phyloP scores from a whole-genome alignment of 495 filamentous ascomycete species.

The Lichina pygmaea region DNA sequence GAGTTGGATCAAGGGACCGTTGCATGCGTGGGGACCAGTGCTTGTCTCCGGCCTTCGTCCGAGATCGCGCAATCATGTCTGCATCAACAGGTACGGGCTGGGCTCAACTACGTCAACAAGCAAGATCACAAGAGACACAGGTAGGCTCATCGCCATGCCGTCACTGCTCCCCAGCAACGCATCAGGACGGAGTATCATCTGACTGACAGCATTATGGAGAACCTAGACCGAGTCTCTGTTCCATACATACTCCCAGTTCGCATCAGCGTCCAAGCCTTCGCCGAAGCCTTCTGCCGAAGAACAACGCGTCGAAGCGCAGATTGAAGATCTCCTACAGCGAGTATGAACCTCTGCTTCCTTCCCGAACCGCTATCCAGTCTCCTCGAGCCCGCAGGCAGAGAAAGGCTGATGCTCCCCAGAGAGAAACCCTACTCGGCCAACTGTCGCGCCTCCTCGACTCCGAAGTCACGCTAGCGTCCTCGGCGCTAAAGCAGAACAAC shows the following conservation, averaged over 20 bases:
- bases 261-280: conserved; percentile 53
- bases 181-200: background rate
- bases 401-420: conserved; percentile 18
- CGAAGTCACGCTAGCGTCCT: conserved; percentile 66
- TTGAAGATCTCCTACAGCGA: conserved; percentile 64
- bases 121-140: conserved; percentile 73
- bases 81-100: conserved; percentile 59
- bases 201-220: background rate
- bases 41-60: too few species aligned
- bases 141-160: conserved; percentile 19
- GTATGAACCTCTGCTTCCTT: conserved; percentile 13
- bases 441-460: conserved; percentile 80
- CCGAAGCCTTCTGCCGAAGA: conserved; percentile 71
- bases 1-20: too few species aligned
- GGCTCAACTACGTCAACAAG: conserved; percentile 88
- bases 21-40: too few species aligned
- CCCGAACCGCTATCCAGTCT: background rate
- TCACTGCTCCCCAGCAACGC: too few species aligned
- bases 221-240: conserved; percentile 71
- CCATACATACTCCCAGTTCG: conserved; percentile 86
- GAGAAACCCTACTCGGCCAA: conserved; percentile 56
- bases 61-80: conserved; percentile 26
- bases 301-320: conserved; percentile 42
- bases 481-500: conserved; percentile 84
- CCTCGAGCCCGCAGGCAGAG: background rate